Evolutionary conservation across 306 rosid species (phyloP).

Genomic region (Lagenaria siceraria): DNA sequence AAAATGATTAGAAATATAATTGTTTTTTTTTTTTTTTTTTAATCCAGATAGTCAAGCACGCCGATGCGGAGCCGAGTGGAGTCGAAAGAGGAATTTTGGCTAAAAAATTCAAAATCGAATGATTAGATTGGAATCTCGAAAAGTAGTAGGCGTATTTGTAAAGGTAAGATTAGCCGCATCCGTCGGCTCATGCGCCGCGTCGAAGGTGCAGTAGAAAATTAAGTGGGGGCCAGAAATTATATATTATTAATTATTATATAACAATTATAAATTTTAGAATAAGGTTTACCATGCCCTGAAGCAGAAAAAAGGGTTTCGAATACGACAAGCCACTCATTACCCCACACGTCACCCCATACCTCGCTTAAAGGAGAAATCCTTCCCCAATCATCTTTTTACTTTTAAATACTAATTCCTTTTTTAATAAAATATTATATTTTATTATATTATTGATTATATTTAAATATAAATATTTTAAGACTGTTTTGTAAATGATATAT

Average conservation of each 20-base stretch:
- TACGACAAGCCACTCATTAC: constrained; percentile 1
- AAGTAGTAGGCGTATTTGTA: not conserved
- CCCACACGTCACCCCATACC: constrained; percentile 8
- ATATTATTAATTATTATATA: not conserved
- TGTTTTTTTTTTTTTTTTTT: too few relatives aligned
- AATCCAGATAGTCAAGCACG: not conserved
- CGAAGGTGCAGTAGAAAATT: not conserved
- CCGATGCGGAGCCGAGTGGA: not conserved
- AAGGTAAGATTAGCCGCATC: not conserved
- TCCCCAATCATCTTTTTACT: not conserved
- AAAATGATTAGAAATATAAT: not conserved
- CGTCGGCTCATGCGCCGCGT: constrained; percentile 7
- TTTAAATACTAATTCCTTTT: not conserved
- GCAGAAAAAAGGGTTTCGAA: not conserved
- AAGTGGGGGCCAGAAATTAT: not conserved
- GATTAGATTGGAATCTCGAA: constrained; percentile 3
- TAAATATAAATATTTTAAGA: too few relatives aligned
- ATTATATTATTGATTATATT: not conserved
- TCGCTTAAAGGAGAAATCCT: not conserved
- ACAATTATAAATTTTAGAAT: not conserved
- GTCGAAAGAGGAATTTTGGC: not conserved
- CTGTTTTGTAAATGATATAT: too few relatives aligned
- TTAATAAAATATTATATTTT: not conserved
- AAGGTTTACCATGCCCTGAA: not conserved
- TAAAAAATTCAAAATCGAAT: not conserved